A percentile compares a stretch with the other conserved stretches of the same genome.
These are phyloP conservation scores for Orbilia blumenaviensis DNA, from an alignment of 2,329 filamentous ascomycete genomes.

Conservation along the genomic window DNA sequence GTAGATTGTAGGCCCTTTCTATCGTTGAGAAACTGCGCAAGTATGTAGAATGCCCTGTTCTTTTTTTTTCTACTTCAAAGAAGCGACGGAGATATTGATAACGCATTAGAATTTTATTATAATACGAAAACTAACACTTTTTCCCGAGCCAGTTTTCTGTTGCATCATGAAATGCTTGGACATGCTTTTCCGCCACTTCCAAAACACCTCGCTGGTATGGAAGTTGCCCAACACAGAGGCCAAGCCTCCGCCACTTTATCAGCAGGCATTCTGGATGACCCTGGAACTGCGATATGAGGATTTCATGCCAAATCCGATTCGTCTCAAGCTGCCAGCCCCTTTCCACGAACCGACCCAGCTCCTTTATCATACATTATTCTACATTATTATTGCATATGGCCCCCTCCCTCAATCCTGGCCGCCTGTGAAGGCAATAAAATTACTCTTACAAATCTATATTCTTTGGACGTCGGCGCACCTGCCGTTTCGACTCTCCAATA, in stretches of 20 bases:
- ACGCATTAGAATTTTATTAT: too few relatives aligned
- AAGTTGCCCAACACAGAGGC: slow-evolving; percentile 24
- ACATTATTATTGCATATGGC: slow-evolving; percentile 21
- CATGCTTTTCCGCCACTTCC: slow-evolving; percentile 42
- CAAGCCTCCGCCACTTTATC: slow-evolving; percentile 31
- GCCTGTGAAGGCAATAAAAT: slow-evolving; percentile 31
- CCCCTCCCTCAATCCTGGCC: slow-evolving; percentile 28
- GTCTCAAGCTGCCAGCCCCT: slow-evolving; percentile 21
- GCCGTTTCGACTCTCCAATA: slow-evolving; percentile 27
- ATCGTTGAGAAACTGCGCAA: slow-evolving; percentile 35
- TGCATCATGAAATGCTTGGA: slow-evolving; percentile 40
- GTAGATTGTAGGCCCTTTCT: slow-evolving; percentile 48
- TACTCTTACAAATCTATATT: slow-evolving; percentile 44
- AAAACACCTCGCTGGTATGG: slow-evolving; percentile 27
- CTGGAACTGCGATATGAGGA: slow-evolving; percentile 47
- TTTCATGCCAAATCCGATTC: slow-evolving; percentile 47
- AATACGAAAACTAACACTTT: too few relatives aligned
- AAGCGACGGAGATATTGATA: too few relatives aligned
- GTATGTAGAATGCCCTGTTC: slow-evolving; percentile 22
- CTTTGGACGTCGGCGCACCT: slow-evolving; percentile 41
- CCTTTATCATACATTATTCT: slow-evolving; percentile 46
- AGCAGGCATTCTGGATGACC: slow-evolving; percentile 48
- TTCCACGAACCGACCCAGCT: slow-evolving; percentile 47
- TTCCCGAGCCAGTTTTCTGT: slow-evolving; percentile 28
- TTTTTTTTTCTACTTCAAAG: too few relatives aligned